A percentile compares a stretch with the other conserved stretches of the same genome.
phyloP scores from a whole-genome alignment of 2,329 filamentous ascomycete genomes.

The Aspergillus melleus region DNA sequence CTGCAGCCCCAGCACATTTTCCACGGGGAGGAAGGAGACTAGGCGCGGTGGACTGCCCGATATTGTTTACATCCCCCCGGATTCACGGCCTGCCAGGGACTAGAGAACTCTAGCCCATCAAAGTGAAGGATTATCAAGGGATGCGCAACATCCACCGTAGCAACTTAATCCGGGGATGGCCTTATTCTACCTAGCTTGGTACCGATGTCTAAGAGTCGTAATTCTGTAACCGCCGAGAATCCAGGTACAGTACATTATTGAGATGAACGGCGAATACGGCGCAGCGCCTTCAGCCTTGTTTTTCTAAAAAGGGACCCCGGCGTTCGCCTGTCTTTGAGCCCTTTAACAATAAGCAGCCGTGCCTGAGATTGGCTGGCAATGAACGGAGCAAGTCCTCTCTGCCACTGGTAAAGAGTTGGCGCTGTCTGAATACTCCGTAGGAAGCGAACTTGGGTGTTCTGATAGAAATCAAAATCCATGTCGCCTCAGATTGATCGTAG shows the following conservation, averaged over 20 bases:
- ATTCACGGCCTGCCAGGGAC: slow-evolving; percentile 16
- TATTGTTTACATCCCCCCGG: slow-evolving; percentile 18
- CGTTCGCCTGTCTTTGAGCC: neutral
- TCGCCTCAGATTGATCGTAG: too few relatives aligned
- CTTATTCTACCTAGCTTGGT: neutral
- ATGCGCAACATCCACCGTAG: slow-evolving; percentile 1
- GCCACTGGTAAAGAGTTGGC: neutral
- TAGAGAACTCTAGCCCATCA: slow-evolving; percentile 5
- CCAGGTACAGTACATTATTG: neutral
- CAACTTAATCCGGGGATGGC: neutral
- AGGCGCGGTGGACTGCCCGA: slow-evolving; percentile 11
- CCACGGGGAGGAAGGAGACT: slow-evolving; percentile 12
- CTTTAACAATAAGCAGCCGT: neutral
- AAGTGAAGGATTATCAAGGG: slow-evolving; percentile 12
- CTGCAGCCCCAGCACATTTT: slow-evolving; percentile 15
- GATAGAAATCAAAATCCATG: too few relatives aligned
- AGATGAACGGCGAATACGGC: neutral
- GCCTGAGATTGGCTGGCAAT: neutral
- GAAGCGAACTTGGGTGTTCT: too few relatives aligned
- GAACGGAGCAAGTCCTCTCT: neutral
- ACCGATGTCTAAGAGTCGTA: neutral
- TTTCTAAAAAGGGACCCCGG: slow-evolving; percentile 3
- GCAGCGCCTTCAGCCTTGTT: neutral
- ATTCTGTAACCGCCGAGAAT: slow-evolving; percentile 12
- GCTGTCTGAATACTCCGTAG: too few relatives aligned